Evolutionary conservation across 2,329 filamentous ascomycete species (phyloP).

Genomic region (Delphinella strobiligena): DNA sequence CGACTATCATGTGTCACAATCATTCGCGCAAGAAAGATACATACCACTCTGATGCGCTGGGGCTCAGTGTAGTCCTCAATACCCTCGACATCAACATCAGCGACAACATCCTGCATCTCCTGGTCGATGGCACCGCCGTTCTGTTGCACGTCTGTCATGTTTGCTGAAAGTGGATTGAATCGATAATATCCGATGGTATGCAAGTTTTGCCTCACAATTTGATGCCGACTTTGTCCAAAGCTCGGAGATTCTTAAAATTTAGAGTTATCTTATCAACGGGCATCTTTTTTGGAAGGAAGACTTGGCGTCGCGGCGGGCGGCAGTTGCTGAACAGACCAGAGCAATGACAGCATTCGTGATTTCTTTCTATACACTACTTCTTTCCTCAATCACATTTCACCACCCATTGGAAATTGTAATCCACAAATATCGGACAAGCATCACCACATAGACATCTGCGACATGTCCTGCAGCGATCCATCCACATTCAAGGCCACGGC

Average conservation of each 20-base stretch:
- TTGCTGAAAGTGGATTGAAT: background rate
- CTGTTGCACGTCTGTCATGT: background rate
- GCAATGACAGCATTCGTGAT: background rate
- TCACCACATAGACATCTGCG: background rate
- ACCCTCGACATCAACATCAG: conserved; percentile 37
- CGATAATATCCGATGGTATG: background rate
- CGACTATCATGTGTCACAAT: background rate
- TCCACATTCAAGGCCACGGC: background rate
- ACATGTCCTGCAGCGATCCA: background rate
- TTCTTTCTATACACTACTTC: background rate
- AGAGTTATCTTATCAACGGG: conserved; percentile 3
- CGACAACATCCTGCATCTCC: conserved; percentile 25
- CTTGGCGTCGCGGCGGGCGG: background rate
- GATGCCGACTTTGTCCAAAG: background rate
- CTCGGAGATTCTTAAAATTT: background rate
- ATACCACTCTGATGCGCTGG: conserved; percentile 34
- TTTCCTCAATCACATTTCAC: background rate
- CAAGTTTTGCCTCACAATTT: conserved; percentile 4
- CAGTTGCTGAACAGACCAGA: conserved; percentile 1
- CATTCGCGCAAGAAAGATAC: conserved; percentile 10
- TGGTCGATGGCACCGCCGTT: no score
- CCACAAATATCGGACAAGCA: conserved; percentile 13
- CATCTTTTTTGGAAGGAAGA: no score
- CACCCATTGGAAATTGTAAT: background rate
- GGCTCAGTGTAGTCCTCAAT: conserved; percentile 25